A percentile compares a stretch with the other conserved stretches of the same genome.
These are phyloP conservation scores for Neophaeococcomyces mojaviensis DNA, from an alignment of 2,329 filamentous ascomycete species.

Conservation along the genomic window DNA sequence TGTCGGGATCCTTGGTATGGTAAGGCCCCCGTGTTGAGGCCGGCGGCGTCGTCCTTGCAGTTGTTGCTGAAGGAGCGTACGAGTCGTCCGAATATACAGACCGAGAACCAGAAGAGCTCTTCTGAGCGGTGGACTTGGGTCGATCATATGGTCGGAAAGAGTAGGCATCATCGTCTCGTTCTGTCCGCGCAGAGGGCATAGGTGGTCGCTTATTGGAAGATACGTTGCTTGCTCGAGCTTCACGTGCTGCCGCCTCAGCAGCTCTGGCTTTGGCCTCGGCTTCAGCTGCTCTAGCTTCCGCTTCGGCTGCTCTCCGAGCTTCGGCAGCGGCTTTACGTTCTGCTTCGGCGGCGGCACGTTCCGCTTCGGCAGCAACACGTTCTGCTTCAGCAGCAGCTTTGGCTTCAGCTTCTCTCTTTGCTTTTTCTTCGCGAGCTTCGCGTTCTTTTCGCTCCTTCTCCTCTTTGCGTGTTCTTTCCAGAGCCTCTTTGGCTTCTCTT, in stretches of 20 bases:
- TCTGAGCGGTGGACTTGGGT: conserved; percentile 50
- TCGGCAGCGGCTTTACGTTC: conserved; percentile 27
- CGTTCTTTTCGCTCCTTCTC: conserved; percentile 15
- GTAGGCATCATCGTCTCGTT: conserved; percentile 53
- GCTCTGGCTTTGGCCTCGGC: conserved; percentile 25
- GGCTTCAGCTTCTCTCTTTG: conserved; percentile 32
- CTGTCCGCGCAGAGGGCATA: conserved; percentile 31
- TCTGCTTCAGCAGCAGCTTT: conserved; percentile 25
- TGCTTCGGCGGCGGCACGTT: conserved; percentile 26
- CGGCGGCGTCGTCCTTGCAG: conserved; percentile 73
- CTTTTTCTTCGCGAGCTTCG: conserved; percentile 11
- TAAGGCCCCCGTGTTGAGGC: conserved; percentile 72
- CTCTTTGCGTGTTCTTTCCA: conserved; percentile 31
- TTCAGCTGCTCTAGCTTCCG: conserved; percentile 32
- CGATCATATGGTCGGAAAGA: conserved; percentile 74
- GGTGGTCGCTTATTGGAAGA: conserved; percentile 27
- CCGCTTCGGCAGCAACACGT: conserved; percentile 21
- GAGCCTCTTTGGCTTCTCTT: conserved; percentile 24
- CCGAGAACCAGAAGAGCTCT: conserved; percentile 50
- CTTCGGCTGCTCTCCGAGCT: conserved; percentile 11
- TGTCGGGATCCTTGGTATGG: conserved; percentile 82
- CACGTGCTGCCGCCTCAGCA: conserved; percentile 18
- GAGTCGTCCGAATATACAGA: conserved; percentile 76
- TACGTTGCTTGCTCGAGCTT: conserved; percentile 25
- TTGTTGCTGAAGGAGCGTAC: conserved; percentile 77